Evolutionary conservation across 139 green algal genomes (phyloP).

Genomic region (Chlorella sp.): DNA sequence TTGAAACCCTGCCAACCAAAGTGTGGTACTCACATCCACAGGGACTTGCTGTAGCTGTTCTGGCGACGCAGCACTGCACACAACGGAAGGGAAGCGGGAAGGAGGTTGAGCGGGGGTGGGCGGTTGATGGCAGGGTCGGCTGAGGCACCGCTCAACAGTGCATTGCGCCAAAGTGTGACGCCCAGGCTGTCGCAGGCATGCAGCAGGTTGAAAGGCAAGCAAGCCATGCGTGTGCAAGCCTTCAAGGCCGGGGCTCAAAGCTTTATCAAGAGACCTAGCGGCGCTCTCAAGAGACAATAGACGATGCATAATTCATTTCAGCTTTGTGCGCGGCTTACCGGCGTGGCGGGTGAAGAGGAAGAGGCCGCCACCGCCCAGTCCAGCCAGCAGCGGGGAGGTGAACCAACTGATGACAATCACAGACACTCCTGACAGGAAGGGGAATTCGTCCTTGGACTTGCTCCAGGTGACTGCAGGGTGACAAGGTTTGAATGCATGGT

Average conservation of each 20-base stretch:
- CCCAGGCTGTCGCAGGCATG: no score
- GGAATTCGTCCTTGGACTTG: slow-evolving; percentile 34
- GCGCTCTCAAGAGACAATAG: no score
- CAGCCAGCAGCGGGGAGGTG: slow-evolving; percentile 53
- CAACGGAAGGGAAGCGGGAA: neutral
- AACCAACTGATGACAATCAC: slow-evolving; percentile 66
- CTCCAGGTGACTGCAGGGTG: slow-evolving; percentile 22
- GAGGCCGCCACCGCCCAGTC: slow-evolving; percentile 21
- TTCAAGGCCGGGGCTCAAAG: no score
- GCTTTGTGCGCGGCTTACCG: neutral
- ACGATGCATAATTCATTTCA: no score
- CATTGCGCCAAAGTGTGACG: no score
- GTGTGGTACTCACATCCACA: slow-evolving; percentile 27
- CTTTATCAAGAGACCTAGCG: no score
- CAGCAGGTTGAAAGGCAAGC: no score
- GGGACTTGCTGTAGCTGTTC: slow-evolving; percentile 27
- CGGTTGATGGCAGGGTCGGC: no score
- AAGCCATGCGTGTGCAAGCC: no score
- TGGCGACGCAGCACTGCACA: slow-evolving; percentile 28
- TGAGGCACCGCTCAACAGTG: no score
- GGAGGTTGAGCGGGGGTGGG: neutral
- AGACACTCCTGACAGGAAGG: slow-evolving; percentile 52
- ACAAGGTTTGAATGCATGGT: neutral
- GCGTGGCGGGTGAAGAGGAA: slow-evolving; percentile 42
- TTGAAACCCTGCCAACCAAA: no score